These are phyloP conservation scores for Psilocybe sp. DNA, from an alignment of 768 basidiomycete genomes.

Conservation along the genomic window DNA sequence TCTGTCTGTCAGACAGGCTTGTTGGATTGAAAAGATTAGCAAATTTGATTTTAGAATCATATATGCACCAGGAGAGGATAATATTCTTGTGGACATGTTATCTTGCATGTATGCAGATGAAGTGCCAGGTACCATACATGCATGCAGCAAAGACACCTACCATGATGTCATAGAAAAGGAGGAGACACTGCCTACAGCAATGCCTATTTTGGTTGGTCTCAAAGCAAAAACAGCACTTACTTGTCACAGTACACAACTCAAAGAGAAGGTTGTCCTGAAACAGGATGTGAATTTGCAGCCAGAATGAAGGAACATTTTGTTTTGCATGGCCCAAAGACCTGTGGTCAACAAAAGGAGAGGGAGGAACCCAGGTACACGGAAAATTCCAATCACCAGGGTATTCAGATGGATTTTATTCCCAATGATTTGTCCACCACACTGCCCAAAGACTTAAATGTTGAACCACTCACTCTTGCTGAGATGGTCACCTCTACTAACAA, in stretches of 20 bases:
- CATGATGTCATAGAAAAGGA: constrained; percentile 16
- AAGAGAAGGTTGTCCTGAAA: not conserved
- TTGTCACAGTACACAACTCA: not conserved
- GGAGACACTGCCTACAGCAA: not conserved
- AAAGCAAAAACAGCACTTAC: constrained; percentile 7
- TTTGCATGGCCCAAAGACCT: too few species aligned
- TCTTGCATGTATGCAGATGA: constrained; percentile 28
- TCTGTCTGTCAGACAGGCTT: constrained; percentile 30
- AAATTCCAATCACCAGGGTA: too few species aligned
- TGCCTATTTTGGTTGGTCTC: constrained; percentile 8
- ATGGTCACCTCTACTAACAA: too few species aligned
- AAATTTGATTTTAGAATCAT: constrained; percentile 35
- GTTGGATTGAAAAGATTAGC: constrained; percentile 36
- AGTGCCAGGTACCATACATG: constrained; percentile 16
- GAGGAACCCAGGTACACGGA: too few species aligned
- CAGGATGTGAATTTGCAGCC: constrained; percentile 2
- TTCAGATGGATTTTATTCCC: too few species aligned
- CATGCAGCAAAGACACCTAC: constrained; percentile 16
- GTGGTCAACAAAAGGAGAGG: too few species aligned
- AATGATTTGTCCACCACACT: too few species aligned
- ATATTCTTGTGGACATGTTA: constrained; percentile 38
- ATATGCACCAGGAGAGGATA: constrained; percentile 33
- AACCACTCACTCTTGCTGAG: too few species aligned
- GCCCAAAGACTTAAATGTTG: too few species aligned
- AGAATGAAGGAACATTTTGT: not conserved